Percentiles rank a stretch among this genome's conserved stretches.
Conservation (phyloP, 768 basidiomycete genomes). For the Boletus patriciae region DNA sequence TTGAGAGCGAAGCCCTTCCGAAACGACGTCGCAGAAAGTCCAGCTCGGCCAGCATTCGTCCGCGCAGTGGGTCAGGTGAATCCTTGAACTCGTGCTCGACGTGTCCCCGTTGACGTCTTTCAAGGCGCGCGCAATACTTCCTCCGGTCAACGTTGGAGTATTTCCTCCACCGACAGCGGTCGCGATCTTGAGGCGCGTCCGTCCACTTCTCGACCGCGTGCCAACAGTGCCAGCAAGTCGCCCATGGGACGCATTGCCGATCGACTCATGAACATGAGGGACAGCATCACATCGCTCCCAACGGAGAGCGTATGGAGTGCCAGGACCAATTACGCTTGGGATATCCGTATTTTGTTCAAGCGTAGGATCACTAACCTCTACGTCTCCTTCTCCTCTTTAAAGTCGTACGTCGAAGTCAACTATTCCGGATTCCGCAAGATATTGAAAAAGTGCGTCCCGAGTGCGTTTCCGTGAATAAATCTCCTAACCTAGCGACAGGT, state of each 20-base stretch:
- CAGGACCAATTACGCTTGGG: slow-evolving; percentile 75
- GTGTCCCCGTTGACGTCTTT: neutral
- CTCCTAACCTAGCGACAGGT: slow-evolving; percentile 47
- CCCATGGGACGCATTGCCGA: slow-evolving; percentile 44
- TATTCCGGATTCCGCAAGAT: slow-evolving; percentile 94
- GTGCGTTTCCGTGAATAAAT: neutral
- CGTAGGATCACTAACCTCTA: slow-evolving; percentile 83
- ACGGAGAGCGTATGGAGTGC: slow-evolving; percentile 73
- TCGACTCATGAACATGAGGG: slow-evolving; percentile 51
- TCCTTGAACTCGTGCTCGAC: neutral
- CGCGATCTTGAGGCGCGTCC: slow-evolving; percentile 36
- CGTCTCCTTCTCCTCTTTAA: slow-evolving; percentile 70
- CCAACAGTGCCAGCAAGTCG: slow-evolving; percentile 31
- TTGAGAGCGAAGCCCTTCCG: slow-evolving; percentile 29
- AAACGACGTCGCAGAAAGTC: slow-evolving; percentile 39
- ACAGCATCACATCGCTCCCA: slow-evolving; percentile 48
- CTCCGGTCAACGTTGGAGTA: slow-evolving; percentile 35
- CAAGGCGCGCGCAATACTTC: slow-evolving; percentile 12
- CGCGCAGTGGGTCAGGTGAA: slow-evolving; percentile 28
- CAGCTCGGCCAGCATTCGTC: slow-evolving; percentile 25
- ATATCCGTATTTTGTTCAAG: slow-evolving; percentile 84
- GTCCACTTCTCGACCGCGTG: slow-evolving; percentile 23
- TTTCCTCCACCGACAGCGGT: slow-evolving; percentile 47
- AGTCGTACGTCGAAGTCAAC: slow-evolving; percentile 89
- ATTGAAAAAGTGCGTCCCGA: slow-evolving; percentile 77